Evolutionary conservation across 352 stramenopile genomes (phyloP).

Genomic region (Aphanomyces euteiches): DNA sequence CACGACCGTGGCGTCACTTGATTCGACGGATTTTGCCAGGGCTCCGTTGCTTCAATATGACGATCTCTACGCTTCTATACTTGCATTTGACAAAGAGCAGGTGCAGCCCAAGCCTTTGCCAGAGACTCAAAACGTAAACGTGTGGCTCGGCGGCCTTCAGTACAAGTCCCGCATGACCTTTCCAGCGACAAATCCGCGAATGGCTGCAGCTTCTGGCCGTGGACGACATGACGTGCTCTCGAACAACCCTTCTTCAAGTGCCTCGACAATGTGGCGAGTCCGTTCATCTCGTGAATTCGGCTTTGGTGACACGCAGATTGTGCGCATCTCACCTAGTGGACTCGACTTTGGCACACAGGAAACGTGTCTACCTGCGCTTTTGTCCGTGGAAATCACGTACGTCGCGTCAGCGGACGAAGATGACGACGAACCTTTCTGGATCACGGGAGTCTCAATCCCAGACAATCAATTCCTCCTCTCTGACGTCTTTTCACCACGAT

Average conservation of each 20-base stretch:
- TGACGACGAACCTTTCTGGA: constrained; percentile 3
- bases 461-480: constrained; percentile 24
- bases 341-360: constrained; percentile 21
- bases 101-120: constrained; percentile 10
- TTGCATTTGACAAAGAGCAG: constrained; percentile 1
- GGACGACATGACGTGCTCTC: neutral
- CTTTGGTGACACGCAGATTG: constrained; percentile 16
- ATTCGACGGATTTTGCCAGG: neutral
- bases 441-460: neutral
- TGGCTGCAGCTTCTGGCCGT: neutral
- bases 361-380: constrained; percentile 4
- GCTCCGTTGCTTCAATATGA: constrained; percentile 1
- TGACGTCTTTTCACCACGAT: neutral
- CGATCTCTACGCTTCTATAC: constrained; percentile 10
- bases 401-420: neutral
- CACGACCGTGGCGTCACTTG: too few relatives aligned
- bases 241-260: neutral
- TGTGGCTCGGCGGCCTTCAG: constrained; percentile 21
- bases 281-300: constrained; percentile 15
- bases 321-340: neutral
- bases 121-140: constrained; percentile 1
- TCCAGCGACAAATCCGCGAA: neutral
- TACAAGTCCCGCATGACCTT: constrained; percentile 19
- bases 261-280: neutral
- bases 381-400: constrained; percentile 15